Percentiles rank a stretch among this genome's conserved stretches.
phyloP scores from a whole-genome alignment of 2,329 filamentous ascomycete genomes.

The Capronia americana region DNA sequence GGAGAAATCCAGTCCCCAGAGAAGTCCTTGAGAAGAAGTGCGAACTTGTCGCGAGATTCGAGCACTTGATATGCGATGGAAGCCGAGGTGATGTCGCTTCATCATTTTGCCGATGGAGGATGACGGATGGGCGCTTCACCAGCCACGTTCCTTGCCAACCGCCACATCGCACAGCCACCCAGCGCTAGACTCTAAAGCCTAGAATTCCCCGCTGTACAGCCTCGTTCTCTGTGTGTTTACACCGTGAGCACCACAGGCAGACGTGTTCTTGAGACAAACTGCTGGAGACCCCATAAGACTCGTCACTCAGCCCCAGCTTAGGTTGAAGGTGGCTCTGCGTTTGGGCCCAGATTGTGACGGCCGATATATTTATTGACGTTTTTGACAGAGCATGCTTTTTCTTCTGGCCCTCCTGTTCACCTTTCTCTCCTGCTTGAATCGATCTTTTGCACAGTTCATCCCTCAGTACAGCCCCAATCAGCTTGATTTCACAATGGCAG shows the following conservation, averaged over 20 bases:
- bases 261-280: slow-evolving; percentile 23
- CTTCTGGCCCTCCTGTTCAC: slow-evolving; percentile 34
- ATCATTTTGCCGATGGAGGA: slow-evolving; percentile 12
- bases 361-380: background rate
- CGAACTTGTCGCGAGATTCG: background rate
- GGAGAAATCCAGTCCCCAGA: slow-evolving; percentile 6
- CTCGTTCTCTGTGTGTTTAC: background rate
- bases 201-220: background rate
- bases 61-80: slow-evolving; percentile 4
- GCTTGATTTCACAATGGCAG: slow-evolving; percentile 30
- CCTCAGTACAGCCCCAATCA: slow-evolving; percentile 10
- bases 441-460: slow-evolving; percentile 37
- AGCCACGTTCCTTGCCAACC: background rate
- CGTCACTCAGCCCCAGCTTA: slow-evolving; percentile 16
- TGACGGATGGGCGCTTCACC: background rate
- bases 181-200: background rate
- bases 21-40: background rate
- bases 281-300: slow-evolving; percentile 21
- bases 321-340: background rate
- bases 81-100: slow-evolving; percentile 10
- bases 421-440: slow-evolving; percentile 45
- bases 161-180: background rate
- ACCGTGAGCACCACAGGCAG: slow-evolving; percentile 22
- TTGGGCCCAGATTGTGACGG: background rate
- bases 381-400: slow-evolving; percentile 11